phyloP scores from a whole-genome alignment of 2,329 filamentous ascomycete species.

The Niveomyces coronatus region DNA sequence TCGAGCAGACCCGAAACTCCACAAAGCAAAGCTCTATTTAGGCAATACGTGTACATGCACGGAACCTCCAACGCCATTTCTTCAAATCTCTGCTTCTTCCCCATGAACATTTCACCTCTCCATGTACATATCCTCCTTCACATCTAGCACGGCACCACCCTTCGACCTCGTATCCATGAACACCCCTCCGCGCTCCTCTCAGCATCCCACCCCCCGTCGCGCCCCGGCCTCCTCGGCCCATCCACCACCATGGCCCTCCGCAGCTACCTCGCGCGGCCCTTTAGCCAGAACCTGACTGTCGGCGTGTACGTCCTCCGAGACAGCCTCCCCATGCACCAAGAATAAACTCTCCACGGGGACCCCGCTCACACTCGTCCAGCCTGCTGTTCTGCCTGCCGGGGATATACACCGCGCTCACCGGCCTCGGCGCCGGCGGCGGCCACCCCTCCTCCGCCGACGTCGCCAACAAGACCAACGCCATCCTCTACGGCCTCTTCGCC shows the following conservation, averaged over 20 bases:
- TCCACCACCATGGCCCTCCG: background rate
- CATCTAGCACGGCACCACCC: too few relatives aligned
- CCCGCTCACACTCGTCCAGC: background rate
- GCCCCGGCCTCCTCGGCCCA: too few relatives aligned
- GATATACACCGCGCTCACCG: conserved; percentile 16
- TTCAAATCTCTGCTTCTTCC: too few relatives aligned
- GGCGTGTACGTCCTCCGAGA: background rate
- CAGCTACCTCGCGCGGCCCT: conserved; percentile 2
- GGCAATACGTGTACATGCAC: too few relatives aligned
- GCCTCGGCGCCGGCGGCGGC: conserved; percentile 14
- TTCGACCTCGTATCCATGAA: too few relatives aligned
- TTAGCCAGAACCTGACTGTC: conserved; percentile 6
- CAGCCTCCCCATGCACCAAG: background rate
- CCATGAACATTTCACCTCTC: too few relatives aligned
- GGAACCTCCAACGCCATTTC: too few relatives aligned
- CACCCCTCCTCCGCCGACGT: conserved; percentile 11
- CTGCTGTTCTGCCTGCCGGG: conserved; percentile 15
- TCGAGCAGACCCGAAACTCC: too few relatives aligned
- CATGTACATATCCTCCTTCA: too few relatives aligned
- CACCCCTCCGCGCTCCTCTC: too few relatives aligned
- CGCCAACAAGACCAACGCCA: conserved; percentile 13
- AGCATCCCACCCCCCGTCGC: too few relatives aligned
- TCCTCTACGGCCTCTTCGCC: conserved; percentile 12
- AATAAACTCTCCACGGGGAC: background rate
- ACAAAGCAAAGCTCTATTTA: too few relatives aligned